phyloP scores from a whole-genome alignment of 495 filamentous ascomycete genomes.

The Peziza echinospora region DNA sequence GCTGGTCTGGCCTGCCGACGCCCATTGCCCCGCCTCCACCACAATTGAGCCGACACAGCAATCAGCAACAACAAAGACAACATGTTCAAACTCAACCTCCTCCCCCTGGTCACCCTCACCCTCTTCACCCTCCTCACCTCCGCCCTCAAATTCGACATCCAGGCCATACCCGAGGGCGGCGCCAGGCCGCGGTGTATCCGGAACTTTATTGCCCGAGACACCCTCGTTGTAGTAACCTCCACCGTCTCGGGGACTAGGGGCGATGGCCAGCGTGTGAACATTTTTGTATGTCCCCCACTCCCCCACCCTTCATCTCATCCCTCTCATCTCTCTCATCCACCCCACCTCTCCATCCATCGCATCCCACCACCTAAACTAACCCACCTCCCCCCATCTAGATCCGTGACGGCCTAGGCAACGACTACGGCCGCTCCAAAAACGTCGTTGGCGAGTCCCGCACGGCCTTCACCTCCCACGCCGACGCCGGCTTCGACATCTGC shows the following conservation, averaged over 20 bases:
- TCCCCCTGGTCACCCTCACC: no score
- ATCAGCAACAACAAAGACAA: no score
- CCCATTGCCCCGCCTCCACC: no score
- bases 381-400: no score
- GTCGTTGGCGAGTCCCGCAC: slow-evolving; percentile 77
- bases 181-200: slow-evolving; percentile 68
- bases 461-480: slow-evolving; percentile 86
- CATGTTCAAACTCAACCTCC: no score
- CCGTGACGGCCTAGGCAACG: slow-evolving; percentile 81
- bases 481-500: slow-evolving; percentile 92
- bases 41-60: no score
- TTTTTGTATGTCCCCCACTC: slow-evolving; percentile 52
- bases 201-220: slow-evolving; percentile 85
- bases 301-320: no score
- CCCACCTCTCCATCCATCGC: slow-evolving; percentile 1
- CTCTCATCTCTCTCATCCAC: no score
- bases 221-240: slow-evolving; percentile 93
- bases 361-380: no score
- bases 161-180: slow-evolving; percentile 40
- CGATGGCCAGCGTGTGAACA: slow-evolving; percentile 83
- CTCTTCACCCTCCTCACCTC: slow-evolving; percentile 38
- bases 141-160: slow-evolving; percentile 84
- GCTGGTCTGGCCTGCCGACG: no score
- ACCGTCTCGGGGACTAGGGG: slow-evolving; percentile 66
- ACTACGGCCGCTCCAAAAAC: slow-evolving; percentile 79